Percentiles rank a stretch among this genome's conserved stretches.
These are phyloP conservation scores for Piromyces sp. DNA, from an alignment of 192 early-diverging fungal species.

Conservation along the genomic window DNA sequence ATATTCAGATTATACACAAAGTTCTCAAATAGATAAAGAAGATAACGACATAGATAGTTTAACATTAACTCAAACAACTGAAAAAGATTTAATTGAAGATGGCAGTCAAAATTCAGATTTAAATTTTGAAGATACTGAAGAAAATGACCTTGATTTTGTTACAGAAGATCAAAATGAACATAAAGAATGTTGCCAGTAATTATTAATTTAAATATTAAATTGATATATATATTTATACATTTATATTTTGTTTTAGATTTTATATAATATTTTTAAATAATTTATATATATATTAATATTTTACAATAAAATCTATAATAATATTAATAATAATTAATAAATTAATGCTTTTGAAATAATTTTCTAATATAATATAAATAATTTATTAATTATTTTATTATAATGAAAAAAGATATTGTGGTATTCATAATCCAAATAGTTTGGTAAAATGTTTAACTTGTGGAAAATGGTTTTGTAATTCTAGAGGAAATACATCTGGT, in stretches of 20 bases:
- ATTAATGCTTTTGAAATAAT: too few species aligned
- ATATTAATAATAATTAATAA: too few species aligned
- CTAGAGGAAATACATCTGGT: conserved; percentile 69
- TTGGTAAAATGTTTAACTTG: conserved; percentile 88
- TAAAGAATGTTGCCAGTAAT: not conserved
- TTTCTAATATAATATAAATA: too few species aligned
- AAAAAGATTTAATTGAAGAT: not conserved
- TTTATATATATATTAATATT: too few species aligned
- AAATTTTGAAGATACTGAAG: not conserved
- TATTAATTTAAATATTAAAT: not conserved
- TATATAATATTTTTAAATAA: too few species aligned
- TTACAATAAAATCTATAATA: too few species aligned
- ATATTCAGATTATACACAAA: conserved; percentile 30
- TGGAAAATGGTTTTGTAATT: conserved; percentile 94
- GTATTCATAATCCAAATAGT: conserved; percentile 66
- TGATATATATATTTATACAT: too few species aligned
- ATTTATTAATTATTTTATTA: too few species aligned
- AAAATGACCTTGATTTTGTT: not conserved
- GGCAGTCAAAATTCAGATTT: not conserved
- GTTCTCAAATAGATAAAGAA: conserved; percentile 12
- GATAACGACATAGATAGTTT: not conserved
- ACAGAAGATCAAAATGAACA: not conserved
- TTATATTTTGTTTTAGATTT: too few species aligned
- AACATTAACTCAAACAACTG: not conserved
- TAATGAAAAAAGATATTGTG: conserved; percentile 56